Percentiles rank a stretch among this genome's conserved stretches.
These are phyloP conservation scores for Stephanodiscus minutulus DNA, from an alignment of 108 stramenopile genomes.

Conservation along the genomic window DNA sequence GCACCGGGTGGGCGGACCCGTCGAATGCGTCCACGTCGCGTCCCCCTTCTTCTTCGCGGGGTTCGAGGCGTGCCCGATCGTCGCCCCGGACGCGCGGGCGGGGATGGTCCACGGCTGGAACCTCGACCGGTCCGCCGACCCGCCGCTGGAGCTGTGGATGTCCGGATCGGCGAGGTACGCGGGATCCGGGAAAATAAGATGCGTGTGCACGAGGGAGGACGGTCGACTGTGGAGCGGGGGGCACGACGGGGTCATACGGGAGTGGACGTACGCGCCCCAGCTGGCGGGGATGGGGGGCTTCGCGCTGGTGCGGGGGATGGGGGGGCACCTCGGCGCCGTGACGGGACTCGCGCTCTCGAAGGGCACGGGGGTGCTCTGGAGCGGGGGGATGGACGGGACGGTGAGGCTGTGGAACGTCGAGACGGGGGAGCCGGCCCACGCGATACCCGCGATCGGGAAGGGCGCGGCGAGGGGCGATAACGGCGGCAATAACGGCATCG, in stretches of 20 bases:
- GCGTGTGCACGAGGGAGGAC: constrained; percentile 60
- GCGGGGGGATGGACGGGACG: constrained; percentile 67
- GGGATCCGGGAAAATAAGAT: constrained; percentile 51
- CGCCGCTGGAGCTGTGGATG: constrained; percentile 85
- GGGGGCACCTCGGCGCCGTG: constrained; percentile 79
- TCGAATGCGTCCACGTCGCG: constrained; percentile 62
- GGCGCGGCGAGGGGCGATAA: constrained; percentile 12
- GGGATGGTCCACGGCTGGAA: constrained; percentile 90
- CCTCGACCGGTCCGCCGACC: constrained; percentile 61
- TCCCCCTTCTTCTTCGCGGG: constrained; percentile 80
- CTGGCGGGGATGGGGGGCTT: constrained; percentile 54
- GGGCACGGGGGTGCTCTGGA: constrained; percentile 59
- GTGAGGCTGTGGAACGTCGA: constrained; percentile 82
- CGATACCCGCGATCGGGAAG: constrained; percentile 40
- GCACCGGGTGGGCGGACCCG: constrained; percentile 75
- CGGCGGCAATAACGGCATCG: background rate
- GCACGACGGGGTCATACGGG: constrained; percentile 67
- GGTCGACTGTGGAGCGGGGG: constrained; percentile 64
- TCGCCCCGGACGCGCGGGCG: constrained; percentile 57
- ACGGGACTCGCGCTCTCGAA: constrained; percentile 65
- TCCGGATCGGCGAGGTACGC: constrained; percentile 67
- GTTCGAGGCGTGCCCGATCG: constrained; percentile 61
- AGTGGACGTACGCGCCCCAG: constrained; percentile 66
- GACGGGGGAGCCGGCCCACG: constrained; percentile 34
- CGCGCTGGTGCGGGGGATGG: constrained; percentile 51